These are phyloP conservation scores for Cladosporium sp. DNA, from an alignment of 2,329 filamentous ascomycete species.

Conservation along the genomic window DNA sequence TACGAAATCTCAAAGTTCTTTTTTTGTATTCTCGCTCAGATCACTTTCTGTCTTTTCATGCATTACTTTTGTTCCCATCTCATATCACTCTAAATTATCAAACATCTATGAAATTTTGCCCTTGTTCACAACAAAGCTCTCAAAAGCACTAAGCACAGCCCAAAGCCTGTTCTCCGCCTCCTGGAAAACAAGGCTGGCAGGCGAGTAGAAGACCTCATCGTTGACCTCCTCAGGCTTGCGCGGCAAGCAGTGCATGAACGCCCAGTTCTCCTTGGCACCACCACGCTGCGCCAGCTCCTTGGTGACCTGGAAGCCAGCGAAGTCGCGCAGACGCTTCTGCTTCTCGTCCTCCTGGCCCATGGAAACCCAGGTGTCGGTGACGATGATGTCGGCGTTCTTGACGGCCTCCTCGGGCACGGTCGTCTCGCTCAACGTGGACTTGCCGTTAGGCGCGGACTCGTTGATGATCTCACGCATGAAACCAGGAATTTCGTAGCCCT, in stretches of 20 bases:
- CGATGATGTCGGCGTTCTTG: slow-evolving; percentile 78
- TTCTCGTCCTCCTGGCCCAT: slow-evolving; percentile 95
- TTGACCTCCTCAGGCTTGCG: slow-evolving; percentile 87
- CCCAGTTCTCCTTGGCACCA: slow-evolving; percentile 84
- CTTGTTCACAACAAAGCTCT: slow-evolving; percentile 92
- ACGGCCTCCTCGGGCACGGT: slow-evolving; percentile 78
- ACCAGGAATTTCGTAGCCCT: slow-evolving; percentile 74
- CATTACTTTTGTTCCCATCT: background rate
- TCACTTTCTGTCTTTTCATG: background rate
- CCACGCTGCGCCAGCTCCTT: slow-evolving; percentile 75
- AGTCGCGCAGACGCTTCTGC: slow-evolving; percentile 70
- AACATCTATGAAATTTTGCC: slow-evolving; percentile 57
- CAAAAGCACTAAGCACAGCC: slow-evolving; percentile 75
- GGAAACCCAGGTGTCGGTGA: slow-evolving; percentile 96
- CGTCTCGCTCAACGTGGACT: slow-evolving; percentile 59
- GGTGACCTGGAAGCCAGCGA: slow-evolving; percentile 88
- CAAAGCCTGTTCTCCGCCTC: slow-evolving; percentile 95
- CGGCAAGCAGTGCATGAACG: slow-evolving; percentile 97
- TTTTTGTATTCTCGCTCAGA: background rate
- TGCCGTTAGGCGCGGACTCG: slow-evolving; percentile 40
- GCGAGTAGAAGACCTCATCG: slow-evolving; percentile 90
- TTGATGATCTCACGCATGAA: slow-evolving; percentile 69
- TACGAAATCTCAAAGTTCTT: background rate
- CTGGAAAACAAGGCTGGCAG: slow-evolving; percentile 79
- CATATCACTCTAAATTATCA: background rate